Evolutionary conservation across 2,329 filamentous ascomycete species (phyloP).

Genomic region (Coniochaeta sp.): DNA sequence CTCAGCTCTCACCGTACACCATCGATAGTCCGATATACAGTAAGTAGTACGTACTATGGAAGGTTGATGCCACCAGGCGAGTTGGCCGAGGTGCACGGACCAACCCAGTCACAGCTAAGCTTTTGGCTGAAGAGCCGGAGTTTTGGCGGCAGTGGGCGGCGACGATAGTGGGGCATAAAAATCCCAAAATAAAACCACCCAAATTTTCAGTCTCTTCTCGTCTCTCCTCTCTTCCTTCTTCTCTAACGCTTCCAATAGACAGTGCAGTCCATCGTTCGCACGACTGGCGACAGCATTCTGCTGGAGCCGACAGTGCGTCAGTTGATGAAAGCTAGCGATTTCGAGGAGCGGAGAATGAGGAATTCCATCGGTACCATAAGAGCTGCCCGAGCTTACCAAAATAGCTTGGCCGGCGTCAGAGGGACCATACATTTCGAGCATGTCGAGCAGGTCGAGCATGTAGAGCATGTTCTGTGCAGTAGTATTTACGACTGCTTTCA

Average conservation of each 20-base stretch:
- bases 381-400: constrained; percentile 45
- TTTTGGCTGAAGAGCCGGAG: not conserved
- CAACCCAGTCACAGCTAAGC: not conserved
- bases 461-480: too few species aligned
- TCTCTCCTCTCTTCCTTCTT: constrained; percentile 32
- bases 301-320: constrained; percentile 44
- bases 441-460: too few species aligned
- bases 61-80: not conserved
- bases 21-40: not conserved
- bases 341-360: constrained; percentile 47
- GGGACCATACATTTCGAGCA: constrained; percentile 58
- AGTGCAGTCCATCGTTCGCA: constrained; percentile 69
- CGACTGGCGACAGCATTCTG: constrained; percentile 61
- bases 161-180: not conserved
- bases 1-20: not conserved
- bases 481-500: too few species aligned
- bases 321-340: constrained; percentile 59
- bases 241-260: constrained; percentile 72
- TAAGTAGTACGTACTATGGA: too few species aligned
- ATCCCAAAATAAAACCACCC: not conserved
- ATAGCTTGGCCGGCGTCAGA: constrained; percentile 83
- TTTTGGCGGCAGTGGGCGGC: not conserved
- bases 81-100: not conserved
- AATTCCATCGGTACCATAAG: constrained; percentile 42
- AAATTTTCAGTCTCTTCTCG: constrained; percentile 9